Conservation (phyloP, 768 basidiomycete species). For the Lyophyllum semitale region DNA sequence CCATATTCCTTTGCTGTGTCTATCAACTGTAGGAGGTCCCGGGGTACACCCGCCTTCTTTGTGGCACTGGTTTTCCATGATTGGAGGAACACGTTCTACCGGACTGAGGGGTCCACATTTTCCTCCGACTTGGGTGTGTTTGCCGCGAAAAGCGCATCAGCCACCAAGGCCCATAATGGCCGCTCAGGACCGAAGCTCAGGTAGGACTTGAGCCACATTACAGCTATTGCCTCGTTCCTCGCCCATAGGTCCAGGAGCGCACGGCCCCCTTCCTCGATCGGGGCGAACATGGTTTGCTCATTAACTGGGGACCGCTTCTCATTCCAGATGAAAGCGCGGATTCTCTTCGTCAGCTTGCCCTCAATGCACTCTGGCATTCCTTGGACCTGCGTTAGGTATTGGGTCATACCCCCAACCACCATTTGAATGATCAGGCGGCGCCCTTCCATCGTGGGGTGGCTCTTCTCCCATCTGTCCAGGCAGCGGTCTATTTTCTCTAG, state of each 20-base stretch:
- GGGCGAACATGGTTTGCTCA: constrained; percentile 15
- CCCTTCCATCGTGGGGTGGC: constrained; percentile 30
- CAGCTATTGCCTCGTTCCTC: constrained; percentile 26
- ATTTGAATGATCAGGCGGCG: constrained; percentile 23
- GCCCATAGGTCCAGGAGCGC: constrained; percentile 23
- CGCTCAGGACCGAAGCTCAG: constrained; percentile 8
- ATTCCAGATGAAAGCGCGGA: not conserved
- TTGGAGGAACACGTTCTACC: constrained; percentile 27
- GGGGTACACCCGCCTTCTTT: not conserved
- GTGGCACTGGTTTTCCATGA: constrained; percentile 16
- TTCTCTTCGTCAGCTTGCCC: not conserved
- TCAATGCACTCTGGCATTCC: constrained; percentile 32
- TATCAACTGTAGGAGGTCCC: not conserved
- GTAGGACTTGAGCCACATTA: constrained; percentile 25
- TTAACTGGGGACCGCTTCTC: not conserved
- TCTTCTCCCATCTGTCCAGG: constrained; percentile 23
- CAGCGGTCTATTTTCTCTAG: constrained; percentile 26
- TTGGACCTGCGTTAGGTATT: constrained; percentile 36
- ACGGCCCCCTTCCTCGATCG: constrained; percentile 23
- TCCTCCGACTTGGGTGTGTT: not conserved
- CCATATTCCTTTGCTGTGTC: constrained; percentile 21
- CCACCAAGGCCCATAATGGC: constrained; percentile 28
- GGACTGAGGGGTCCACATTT: not conserved
- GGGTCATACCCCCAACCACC: constrained; percentile 29
- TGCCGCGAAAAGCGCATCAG: constrained; percentile 21